Evolutionary conservation across 169 alveolate species (phyloP).

Genomic region (Cryptosporidium ubiquitum): DNA sequence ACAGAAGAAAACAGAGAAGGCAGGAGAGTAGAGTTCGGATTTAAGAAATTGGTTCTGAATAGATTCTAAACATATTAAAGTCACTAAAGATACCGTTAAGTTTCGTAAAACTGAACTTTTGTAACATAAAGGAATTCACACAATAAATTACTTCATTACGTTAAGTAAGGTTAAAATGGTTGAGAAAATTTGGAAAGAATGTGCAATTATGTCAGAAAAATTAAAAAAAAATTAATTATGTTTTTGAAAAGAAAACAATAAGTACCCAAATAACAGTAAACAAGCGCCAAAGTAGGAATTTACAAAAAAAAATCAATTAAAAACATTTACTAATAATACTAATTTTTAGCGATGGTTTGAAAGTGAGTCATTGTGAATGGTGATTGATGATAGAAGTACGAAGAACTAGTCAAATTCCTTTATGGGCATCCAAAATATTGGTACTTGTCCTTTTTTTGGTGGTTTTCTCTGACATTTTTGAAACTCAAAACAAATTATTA

Average conservation of each 20-base stretch:
- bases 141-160: no score
- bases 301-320: neutral
- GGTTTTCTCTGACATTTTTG: neutral
- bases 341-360: slow-evolving; percentile 10
- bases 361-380: neutral
- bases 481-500: neutral
- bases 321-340: neutral
- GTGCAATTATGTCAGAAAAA: no score
- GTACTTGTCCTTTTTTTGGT: slow-evolving; percentile 7
- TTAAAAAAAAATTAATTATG: no score
- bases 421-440: neutral
- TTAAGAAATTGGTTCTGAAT: neutral
- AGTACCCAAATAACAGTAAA: neutral
- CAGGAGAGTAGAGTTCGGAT: neutral
- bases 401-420: neutral
- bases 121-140: neutral
- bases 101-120: no score
- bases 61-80: no score
- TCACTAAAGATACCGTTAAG: neutral
- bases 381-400: neutral
- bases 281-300: neutral
- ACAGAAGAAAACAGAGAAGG: neutral
- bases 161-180: no score
- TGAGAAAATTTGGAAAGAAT: neutral
- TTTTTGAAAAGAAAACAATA: no score